Evolutionary conservation across 129 eudicot genomes (phyloP), one percentile per base, ranked within the genome.

Genomic region (Flaveria trinervia): DNA sequence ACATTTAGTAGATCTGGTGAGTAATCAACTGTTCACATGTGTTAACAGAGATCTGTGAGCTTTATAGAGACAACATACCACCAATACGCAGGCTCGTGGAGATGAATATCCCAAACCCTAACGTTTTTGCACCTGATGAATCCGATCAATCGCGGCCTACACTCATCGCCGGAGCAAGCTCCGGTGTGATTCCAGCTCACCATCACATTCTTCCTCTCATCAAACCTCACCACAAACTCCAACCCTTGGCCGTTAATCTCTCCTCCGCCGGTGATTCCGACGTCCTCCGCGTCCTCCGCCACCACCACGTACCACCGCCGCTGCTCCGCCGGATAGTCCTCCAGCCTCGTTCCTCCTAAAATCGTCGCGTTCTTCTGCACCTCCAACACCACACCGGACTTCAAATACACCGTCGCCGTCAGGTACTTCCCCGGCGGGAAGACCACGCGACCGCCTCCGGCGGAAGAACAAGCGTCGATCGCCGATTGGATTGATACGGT

Each of bases 161-260:
- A 91, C 82, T 94, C 98, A 51, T 94, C 98, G 0, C 92, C 97
- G 62, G 61, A 67, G 56, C 98, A 94, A 54, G 85, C 89, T n/a
- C 97, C 97, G 0, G 92, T 94, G 41, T 59, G 44, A 44, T 94
- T 94, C 98, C 98, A 94, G 70, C 98, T 94, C 88, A 94, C 97
- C 98, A 94, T 94, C 86, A 94, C 97, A 77, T 94, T 94, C 88
- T 94, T 94, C 93, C 71, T 86, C 85, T 87, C 96, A 68, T 94
- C 90, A 71, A 87, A 94, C 71, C 86, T 91, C 82, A 61, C 60
- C 26, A 94, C 98, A 55, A 89, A 94, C 83, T 83, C 72, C 85
- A 87, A 74, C 10, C 98, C 97, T 81, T 94, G 98, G 5, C 98
- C 98, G 65, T 91, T 84, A 60, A 94, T 89, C 84, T 87, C 98